phyloP scores from a whole-genome alignment of 805 yeast species.

The Torulaspora microellipsoides region DNA sequence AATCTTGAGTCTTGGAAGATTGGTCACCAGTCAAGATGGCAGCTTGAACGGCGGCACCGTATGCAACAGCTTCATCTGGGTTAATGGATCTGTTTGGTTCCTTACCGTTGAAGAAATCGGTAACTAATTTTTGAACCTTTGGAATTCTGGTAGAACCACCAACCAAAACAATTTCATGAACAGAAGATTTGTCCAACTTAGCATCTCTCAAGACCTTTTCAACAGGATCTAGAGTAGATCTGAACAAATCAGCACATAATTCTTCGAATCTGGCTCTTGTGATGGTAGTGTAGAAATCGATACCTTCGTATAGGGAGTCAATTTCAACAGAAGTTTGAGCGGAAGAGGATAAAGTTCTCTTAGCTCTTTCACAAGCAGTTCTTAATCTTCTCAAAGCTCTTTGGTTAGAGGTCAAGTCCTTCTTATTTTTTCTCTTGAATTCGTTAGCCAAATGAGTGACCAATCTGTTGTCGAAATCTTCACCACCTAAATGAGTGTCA shows the following conservation, averaged over 20 bases:
- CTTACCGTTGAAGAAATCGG: constrained; percentile 97
- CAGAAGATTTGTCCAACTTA: constrained; percentile 86
- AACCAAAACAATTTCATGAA: constrained; percentile 91
- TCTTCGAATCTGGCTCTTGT: constrained; percentile 99
- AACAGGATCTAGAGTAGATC: constrained; percentile 92
- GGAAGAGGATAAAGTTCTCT: constrained; percentile 96
- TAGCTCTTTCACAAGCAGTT: constrained; percentile 99
- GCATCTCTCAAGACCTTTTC: constrained; percentile 94
- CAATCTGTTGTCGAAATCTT: constrained; percentile 95
- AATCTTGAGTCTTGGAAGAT: constrained; percentile 95
- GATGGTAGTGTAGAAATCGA: constrained; percentile 95
- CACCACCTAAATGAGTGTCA: constrained; percentile 95
- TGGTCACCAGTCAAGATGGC: constrained; percentile 97
- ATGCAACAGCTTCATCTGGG: constrained; percentile 99
- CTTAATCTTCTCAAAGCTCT: constrained; percentile 98
- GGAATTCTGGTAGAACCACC: constrained; percentile 99
- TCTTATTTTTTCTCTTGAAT: constrained; percentile 97
- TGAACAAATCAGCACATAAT: constrained; percentile 92
- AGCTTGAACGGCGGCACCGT: constrained; percentile 99
- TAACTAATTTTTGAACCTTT: constrained; percentile 92
- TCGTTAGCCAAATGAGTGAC: constrained; percentile 90
- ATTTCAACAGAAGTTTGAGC: constrained; percentile 96
- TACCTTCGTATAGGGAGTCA: constrained; percentile 94
- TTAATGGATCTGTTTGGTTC: constrained; percentile 97
- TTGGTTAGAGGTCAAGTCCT: constrained; percentile 88